Evolutionary conservation across 345 rosid species (phyloP).

Genomic region (Rubroshorea leprosula): DNA sequence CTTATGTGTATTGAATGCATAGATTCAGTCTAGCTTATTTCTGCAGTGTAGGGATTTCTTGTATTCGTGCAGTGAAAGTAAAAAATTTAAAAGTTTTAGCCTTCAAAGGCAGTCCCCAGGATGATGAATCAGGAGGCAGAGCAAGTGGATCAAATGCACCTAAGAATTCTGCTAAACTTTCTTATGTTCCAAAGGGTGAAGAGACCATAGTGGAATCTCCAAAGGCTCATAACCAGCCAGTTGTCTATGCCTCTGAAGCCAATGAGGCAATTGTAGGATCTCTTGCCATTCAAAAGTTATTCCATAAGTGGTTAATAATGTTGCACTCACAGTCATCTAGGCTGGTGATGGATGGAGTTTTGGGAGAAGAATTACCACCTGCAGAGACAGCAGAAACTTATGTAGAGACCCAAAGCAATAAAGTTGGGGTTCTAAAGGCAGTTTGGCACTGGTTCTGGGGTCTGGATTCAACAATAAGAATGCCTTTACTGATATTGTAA

Average conservation of each 20-base stretch:
- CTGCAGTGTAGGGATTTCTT: conserved; percentile 60
- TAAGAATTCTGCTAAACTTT: conserved; percentile 53
- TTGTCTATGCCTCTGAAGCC: conserved; percentile 58
- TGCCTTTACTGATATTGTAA: conserved; percentile 71
- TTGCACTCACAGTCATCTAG: conserved; percentile 45
- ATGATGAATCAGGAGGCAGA: conserved; percentile 48
- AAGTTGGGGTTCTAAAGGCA: conserved; percentile 32
- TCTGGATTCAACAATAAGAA: conserved; percentile 66
- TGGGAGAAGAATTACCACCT: conserved; percentile 45
- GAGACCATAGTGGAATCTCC: conserved; percentile 48
- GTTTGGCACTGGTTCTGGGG: conserved; percentile 54
- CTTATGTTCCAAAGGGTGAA: conserved; percentile 63
- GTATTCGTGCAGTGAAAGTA: conserved; percentile 36
- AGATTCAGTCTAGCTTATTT: conserved; percentile 23
- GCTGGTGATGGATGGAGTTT: conserved; percentile 45
- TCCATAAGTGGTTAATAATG: conserved; percentile 76
- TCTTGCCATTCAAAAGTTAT: conserved; percentile 66
- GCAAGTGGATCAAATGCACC: conserved; percentile 46
- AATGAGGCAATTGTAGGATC: conserved; percentile 51
- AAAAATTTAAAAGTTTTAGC: conserved; percentile 60
- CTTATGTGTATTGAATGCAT: conserved; percentile 16
- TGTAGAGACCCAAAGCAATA: conserved; percentile 24
- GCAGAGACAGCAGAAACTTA: conserved; percentile 26
- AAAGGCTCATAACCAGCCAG: conserved; percentile 48
- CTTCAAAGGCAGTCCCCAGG: conserved; percentile 65